Conservation (phyloP, 2,329 filamentous ascomycete genomes). For the Paecilomyces niveus region DNA sequence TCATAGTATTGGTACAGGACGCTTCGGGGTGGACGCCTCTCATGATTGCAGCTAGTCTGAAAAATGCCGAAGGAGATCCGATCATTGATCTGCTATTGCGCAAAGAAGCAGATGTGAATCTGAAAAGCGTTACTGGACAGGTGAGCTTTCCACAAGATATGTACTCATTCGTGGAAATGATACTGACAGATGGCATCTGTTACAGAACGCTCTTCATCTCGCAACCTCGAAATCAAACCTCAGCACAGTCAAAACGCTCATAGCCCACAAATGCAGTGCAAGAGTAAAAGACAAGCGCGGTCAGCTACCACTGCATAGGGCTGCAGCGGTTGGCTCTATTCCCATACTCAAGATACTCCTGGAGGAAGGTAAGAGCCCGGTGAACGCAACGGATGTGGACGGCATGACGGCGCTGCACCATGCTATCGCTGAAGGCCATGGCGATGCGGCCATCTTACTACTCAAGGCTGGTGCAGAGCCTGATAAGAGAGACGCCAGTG, state of each 20-base stretch:
- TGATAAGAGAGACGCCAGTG: conserved; percentile 67
- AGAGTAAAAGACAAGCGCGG: conserved; percentile 76
- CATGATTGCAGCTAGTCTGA: conserved; percentile 44
- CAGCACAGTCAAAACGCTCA: conserved; percentile 69
- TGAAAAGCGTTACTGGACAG: conserved; percentile 37
- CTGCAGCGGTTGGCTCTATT: conserved; percentile 81
- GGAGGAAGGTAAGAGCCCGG: conserved; percentile 64
- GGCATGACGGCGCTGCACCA: conserved; percentile 90
- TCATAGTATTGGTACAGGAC: conserved; percentile 25
- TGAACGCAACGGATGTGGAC: conserved; percentile 75
- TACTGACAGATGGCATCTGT: background rate
- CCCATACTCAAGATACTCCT: conserved; percentile 78
- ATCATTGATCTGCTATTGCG: conserved; percentile 39
- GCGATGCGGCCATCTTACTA: conserved; percentile 75
- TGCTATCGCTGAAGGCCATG: conserved; percentile 51
- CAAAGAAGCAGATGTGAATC: conserved; percentile 41
- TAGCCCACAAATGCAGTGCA: conserved; percentile 68
- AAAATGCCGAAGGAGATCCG: conserved; percentile 37
- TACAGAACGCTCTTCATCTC: conserved; percentile 80
- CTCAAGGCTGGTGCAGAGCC: conserved; percentile 79
- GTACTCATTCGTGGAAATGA: conserved; percentile 1
- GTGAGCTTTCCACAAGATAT: conserved; percentile 13
- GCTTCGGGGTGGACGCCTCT: conserved; percentile 44
- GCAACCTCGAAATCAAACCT: conserved; percentile 84
- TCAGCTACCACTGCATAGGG: conserved; percentile 86